Base-by-base conservation (phyloP, 768 basidiomycete genomes). In the Nidularia pulvinata region DNA sequence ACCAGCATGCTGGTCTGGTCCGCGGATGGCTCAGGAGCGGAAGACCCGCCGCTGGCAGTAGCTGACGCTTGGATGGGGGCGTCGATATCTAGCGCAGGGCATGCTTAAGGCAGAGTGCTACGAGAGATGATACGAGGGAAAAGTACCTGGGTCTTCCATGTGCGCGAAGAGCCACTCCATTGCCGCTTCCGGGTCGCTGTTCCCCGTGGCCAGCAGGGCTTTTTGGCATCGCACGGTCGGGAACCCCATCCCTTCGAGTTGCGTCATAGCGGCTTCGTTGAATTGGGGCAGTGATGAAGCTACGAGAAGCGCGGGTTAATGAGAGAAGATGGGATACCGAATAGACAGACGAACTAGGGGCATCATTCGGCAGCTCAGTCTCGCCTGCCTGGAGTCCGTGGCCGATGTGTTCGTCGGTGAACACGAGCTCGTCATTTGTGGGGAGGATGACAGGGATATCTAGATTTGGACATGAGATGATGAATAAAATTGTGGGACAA, bases 151-250 rank as follows among this genome's bases (percentile, higher is more conserved):
- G 68, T 98, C 96, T 1, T 98, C 95, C 91, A 95, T 92, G 67
- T 98, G 96, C 44, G 69, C 78, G 63, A 98, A 96, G 42, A 99
- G 69, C 96, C 96, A 99, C 54, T 93, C 87, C 94, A 96, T 96
- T 0, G 97, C 97, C 0, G 76, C 80, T 56, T 95, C 91, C 0
- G 89, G 73, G 54, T 86, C 84, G 13, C 68, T 72, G 59, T 88
- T 86, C 0, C 93, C 93, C 0, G 95, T 98, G 0, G 93, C 94
- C 7, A 96, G 75, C 5, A 98, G 67, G 0, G 95, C 97, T 59
- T 93, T 95, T 61, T 96, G 89, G 66, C 91, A 95, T 22, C 95
- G 82, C 6, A 94, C 67, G 0, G 72, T 65, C 0, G 95, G 91
- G 78, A 99, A 98, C 0, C 96, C 96, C 94, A 98, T 95, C 0